Evolutionary conservation across 2,329 filamentous ascomycete genomes (phyloP).

Genomic region (Aplosporella prunicola): DNA sequence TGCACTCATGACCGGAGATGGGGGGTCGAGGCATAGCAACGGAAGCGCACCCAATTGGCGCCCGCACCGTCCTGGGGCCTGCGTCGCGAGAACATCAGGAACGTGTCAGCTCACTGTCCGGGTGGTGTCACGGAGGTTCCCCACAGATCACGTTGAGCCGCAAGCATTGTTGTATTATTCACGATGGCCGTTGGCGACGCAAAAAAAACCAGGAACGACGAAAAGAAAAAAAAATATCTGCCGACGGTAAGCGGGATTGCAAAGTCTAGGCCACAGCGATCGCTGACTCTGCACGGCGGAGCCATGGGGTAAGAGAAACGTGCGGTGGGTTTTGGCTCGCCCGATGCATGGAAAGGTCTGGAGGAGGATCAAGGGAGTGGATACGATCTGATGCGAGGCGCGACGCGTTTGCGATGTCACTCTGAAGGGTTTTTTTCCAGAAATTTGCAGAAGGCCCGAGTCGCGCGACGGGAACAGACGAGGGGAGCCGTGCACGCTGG

Average conservation of each 20-base stretch:
- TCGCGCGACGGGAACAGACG: not conserved
- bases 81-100: constrained; percentile 8
- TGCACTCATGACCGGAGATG: constrained; percentile 1
- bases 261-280: not conserved
- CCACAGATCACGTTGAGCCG: constrained; percentile 6
- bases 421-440: constrained; percentile 8
- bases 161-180: not conserved
- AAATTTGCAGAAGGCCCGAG: too few relatives aligned
- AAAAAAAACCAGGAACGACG: not conserved
- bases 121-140: not conserved
- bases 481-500: too few relatives aligned
- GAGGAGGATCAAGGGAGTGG: constrained; percentile 2
- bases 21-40: not conserved
- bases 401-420: too few relatives aligned
- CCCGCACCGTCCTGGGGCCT: not conserved
- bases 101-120: constrained; percentile 9
- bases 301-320: constrained; percentile 5
- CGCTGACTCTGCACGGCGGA: not conserved
- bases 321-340: not conserved
- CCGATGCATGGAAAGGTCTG: not conserved
- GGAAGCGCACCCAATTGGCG: constrained; percentile 3
- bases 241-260: too few relatives aligned
- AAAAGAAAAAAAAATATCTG: too few relatives aligned
- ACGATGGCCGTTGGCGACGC: not conserved
- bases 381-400: constrained; percentile 9